Base-by-base conservation (phyloP, 345 rosid species). In the Dovyalis caffra region DNA sequence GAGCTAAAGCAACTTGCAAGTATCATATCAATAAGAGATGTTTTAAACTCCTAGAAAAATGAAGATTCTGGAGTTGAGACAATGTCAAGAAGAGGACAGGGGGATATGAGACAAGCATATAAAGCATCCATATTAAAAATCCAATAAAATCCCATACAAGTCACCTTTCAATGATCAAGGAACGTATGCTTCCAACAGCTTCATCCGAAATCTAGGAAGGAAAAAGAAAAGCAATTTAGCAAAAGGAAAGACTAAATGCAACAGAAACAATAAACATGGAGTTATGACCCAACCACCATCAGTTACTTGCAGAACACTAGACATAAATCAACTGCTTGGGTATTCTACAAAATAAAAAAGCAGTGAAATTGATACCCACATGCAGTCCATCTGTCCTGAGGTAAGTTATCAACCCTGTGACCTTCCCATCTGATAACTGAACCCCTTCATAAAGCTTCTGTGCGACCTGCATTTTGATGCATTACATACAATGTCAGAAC, bases 371-470 rank as follows among this genome's bases (percentile, higher is more conserved):
- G 76, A 74, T 69, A 88, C 97, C 70, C 85, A 95, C 99, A 88
- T 91, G 99, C 58, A 95, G 82, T 75, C 99, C 96, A 86, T 95
- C 99, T 16, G 99, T 93, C 82, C 99, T 87, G 89, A 84, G 86
- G 85, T 95, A 95, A 68, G 99, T 95, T 82, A 95, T 91, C 84
- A 95, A 82, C 72, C 99, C 99, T 32, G 86, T 85, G 76, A 91
- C 88, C 85, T 84, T 80, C 76, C 91, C 91, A 75, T 90, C 88
- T 23, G 90, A 80, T 57, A 95, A 79, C 58, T 87, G 90, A 82
- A 95, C 82, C 63, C 99, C 99, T 85, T 95, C 99, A 72, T 95
- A 95, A 25, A 95, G 95, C 82, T 90, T 91, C 82, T 95, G 98
- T 40, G 99, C 98, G 74, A 93, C 87, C 99, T 95, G 94, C 83